Evolutionary conservation across 2,329 filamentous ascomycete genomes (phyloP).

Genomic region (Aureobasidium sp.): DNA sequence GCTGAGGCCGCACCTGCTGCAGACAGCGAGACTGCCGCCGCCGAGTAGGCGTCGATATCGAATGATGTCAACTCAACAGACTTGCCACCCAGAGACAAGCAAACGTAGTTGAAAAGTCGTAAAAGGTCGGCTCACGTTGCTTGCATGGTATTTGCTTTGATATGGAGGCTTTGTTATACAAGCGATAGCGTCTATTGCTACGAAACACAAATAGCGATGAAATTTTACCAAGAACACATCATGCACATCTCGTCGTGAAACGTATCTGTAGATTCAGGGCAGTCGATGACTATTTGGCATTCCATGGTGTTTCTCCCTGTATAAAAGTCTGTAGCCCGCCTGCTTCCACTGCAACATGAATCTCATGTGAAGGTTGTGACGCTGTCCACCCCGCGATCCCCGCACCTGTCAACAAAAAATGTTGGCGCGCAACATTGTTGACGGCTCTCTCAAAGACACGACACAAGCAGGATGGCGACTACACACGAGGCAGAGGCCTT

Average conservation of each 20-base stretch:
- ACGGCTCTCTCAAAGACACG: background rate
- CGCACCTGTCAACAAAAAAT: conserved; percentile 11
- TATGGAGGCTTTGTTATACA: background rate
- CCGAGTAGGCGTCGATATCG: conserved; percentile 1
- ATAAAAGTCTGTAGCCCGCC: too few relatives aligned
- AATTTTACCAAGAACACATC: background rate
- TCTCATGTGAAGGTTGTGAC: background rate
- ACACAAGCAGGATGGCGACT: background rate
- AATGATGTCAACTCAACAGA: conserved; percentile 17
- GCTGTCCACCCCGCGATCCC: conserved; percentile 3
- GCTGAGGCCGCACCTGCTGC: conserved; percentile 15
- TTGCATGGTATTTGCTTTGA: conserved; percentile 5
- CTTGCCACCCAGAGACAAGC: background rate
- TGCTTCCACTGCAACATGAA: too few relatives aligned
- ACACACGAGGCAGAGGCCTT: conserved; percentile 41
- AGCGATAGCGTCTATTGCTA: conserved; percentile 3
- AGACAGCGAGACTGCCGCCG: conserved; percentile 21
- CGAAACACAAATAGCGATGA: background rate
- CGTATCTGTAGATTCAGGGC: background rate
- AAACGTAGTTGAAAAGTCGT: background rate
- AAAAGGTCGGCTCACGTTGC: conserved; percentile 13
- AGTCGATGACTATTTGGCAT: background rate
- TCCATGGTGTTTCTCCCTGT: background rate
- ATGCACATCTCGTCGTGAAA: background rate
- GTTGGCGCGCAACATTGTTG: background rate